Evolutionary conservation across 2,329 filamentous ascomycete species (phyloP), one percentile per base, ranked within the genome.

Genomic region (Truncatella angustata): DNA sequence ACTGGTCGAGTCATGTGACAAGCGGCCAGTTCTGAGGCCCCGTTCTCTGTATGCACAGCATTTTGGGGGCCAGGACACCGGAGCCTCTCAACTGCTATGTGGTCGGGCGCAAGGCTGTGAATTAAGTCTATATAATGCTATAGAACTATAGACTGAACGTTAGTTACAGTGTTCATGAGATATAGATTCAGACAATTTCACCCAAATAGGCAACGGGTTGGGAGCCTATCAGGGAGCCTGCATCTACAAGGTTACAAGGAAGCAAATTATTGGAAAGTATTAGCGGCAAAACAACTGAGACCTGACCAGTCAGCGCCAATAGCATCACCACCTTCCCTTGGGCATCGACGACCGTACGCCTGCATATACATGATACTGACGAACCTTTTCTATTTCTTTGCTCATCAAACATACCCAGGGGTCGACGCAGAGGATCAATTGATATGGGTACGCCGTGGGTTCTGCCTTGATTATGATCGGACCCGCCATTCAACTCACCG

Each of bases 21-120:
- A 20, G 16, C 46, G 46, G 46, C 46, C 46, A 49, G 46, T 49
- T 49, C 30, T 18, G 46, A 49, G 46, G 46, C 46, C 46, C 46
- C 18, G 30, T 11, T 26, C 23, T 37, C 18, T 16, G 40, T 9
- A 7, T 9, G 28, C 40, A 9, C 18, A 12, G 40, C 10, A 44
- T 20, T 23, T 49, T 49, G 46, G 46, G 46, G 46, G 46, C 46
- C 46, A 18, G 14, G 12, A 23, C 46, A 21, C n/a, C 35, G 20
- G 26, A 30, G 26, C 43, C 18, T 18, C 18, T 5, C 16, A 46
- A 34, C 18, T 16, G 28, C 43, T 28, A 46, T 34, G 9, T 46
- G 23, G 30, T 35, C 43, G 43, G 43, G 43, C 43, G 43, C 20
- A 46, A 46, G 43, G 43, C 43, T 46, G 43, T 46, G 20, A 23